Evolutionary conservation across 306 rosid genomes (phyloP).

Genomic region (Chamaecrista fasciculata): DNA sequence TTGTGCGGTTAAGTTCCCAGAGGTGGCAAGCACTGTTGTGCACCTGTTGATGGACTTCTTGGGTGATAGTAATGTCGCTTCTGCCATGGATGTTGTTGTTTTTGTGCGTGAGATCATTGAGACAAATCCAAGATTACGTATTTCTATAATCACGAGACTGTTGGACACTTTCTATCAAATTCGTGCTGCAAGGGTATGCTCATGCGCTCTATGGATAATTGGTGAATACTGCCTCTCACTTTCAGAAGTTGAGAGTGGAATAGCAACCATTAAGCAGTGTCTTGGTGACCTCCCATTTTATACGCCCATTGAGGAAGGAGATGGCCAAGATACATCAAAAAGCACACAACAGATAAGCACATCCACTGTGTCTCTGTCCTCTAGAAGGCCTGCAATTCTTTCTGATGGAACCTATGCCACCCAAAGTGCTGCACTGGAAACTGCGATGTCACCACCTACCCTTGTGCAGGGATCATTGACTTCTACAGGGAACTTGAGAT

Average conservation of each 20-base stretch:
- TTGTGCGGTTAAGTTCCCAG: conserved; percentile 96
- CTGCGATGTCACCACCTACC: conserved; percentile 86
- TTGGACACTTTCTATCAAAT: conserved; percentile 95
- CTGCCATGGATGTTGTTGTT: conserved; percentile 90
- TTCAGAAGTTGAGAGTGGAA: conserved; percentile 89
- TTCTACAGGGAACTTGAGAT: conserved; percentile 83
- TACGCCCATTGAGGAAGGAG: conserved; percentile 74
- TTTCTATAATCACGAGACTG: conserved; percentile 82
- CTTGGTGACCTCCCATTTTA: conserved; percentile 95
- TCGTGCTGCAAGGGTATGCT: conserved; percentile 87
- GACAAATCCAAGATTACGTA: conserved; percentile 87
- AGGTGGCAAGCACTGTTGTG: conserved; percentile 94
- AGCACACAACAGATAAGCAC: conserved; percentile 56
- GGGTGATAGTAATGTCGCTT: conserved; percentile 87
- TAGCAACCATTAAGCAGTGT: conserved; percentile 73
- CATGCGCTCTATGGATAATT: conserved; percentile 94
- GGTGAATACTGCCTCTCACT: conserved; percentile 92
- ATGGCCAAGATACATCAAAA: conserved; percentile 61
- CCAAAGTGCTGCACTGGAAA: conserved; percentile 94
- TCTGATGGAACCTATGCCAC: conserved; percentile 99
- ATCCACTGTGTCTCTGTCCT: conserved; percentile 65
- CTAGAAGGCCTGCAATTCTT: conserved; percentile 91
- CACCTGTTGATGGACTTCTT: conserved; percentile 97
- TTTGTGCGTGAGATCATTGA: conserved; percentile 94
- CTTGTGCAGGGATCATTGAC: conserved; percentile 74